A percentile compares a stretch with the other conserved stretches of the same genome.
Conservation (phyloP, 768 basidiomycete species). For the Multifurca ochricompacta region DNA sequence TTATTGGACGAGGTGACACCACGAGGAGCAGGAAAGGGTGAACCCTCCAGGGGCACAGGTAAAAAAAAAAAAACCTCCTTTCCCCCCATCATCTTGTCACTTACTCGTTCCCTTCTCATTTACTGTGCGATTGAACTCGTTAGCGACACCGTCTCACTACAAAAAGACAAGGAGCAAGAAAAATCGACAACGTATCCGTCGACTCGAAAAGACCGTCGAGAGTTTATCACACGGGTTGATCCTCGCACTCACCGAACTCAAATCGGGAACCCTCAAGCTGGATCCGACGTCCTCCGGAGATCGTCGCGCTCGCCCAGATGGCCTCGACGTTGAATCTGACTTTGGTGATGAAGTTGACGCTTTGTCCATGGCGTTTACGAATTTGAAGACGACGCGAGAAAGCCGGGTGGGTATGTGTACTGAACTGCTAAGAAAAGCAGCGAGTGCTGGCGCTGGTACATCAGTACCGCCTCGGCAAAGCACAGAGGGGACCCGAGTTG, state of each 20-base stretch:
- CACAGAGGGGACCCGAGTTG: no score
- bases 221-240: constrained; percentile 1
- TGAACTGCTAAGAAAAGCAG: no score
- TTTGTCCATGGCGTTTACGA: neutral
- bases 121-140: neutral
- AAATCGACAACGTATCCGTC: neutral
- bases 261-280: neutral
- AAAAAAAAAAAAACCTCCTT: no score
- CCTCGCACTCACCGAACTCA: neutral
- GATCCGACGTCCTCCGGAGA: no score
- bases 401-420: no score
- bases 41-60: neutral
- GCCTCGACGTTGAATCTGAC: neutral
- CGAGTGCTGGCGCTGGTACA: no score
- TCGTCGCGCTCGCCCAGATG: neutral
- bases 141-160: neutral
- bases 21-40: neutral
- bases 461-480: no score
- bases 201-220: constrained; percentile 6
- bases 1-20: neutral
- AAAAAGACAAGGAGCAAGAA: neutral
- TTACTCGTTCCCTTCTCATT: neutral
- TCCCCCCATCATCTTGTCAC: no score
- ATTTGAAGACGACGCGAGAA: neutral
- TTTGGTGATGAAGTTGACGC: neutral